These are phyloP conservation scores for Syncephalastrum sp. DNA, from an alignment of 371 early-diverging fungal species.

Conservation along the genomic window DNA sequence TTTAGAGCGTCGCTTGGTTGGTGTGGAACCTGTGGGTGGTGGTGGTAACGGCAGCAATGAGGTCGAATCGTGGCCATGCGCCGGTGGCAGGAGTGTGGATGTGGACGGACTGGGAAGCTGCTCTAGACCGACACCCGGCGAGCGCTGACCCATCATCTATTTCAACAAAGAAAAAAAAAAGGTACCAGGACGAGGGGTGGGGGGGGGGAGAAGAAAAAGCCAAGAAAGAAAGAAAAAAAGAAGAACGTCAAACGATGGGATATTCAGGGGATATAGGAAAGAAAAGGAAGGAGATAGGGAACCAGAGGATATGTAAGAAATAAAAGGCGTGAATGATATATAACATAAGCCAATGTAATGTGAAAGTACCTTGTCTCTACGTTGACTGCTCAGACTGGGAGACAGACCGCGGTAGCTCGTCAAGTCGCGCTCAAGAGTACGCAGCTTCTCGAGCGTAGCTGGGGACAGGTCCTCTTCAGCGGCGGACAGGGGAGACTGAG, in stretches of 20 bases:
- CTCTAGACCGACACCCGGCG: conserved; percentile 1
- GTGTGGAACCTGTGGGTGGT: conserved; percentile 34
- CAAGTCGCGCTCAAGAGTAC: conserved; percentile 11
- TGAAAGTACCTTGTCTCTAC: conserved; percentile 5
- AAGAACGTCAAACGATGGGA: neutral
- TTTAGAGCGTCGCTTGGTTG: conserved; percentile 41
- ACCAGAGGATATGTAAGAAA: neutral
- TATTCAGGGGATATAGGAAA: too few species aligned
- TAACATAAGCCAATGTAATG: too few species aligned
- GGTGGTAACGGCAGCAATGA: conserved; percentile 31
- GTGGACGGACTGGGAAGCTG: conserved; percentile 13
- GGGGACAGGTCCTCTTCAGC: conserved; percentile 8
- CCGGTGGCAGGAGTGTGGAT: conserved; percentile 10
- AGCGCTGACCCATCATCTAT: conserved; percentile 3
- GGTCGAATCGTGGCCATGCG: conserved; percentile 13
- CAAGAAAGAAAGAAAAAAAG: neutral
- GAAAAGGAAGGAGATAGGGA: neutral
- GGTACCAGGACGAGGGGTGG: neutral
- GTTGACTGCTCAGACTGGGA: conserved; percentile 3
- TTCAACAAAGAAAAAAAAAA: conserved; percentile 10
- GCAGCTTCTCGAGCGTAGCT: conserved; percentile 8
- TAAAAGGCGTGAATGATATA: too few species aligned
- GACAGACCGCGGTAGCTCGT: conserved; percentile 4
- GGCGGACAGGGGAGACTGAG: conserved; percentile 13
- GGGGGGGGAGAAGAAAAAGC: too few species aligned